These are phyloP conservation scores for Pyronema domesticum DNA, from an alignment of 495 filamentous ascomycete genomes.

Conservation along the genomic window DNA sequence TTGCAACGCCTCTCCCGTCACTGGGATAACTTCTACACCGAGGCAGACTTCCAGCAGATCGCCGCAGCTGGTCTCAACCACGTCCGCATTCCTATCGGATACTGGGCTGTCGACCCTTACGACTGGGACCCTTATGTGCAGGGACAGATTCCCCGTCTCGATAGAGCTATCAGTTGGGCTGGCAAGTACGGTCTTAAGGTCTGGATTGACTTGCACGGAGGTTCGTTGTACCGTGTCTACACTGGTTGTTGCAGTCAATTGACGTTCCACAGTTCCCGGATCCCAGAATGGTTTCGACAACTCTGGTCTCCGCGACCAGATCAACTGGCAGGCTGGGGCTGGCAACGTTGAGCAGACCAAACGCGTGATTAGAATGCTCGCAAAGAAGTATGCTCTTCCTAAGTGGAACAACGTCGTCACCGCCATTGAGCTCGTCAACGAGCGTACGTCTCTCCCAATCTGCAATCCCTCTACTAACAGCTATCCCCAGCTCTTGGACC, in stretches of 20 bases:
- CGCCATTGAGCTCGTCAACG: constrained; percentile 56
- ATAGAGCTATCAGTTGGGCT: constrained; percentile 53
- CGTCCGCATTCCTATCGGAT: constrained; percentile 62
- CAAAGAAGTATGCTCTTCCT: constrained; percentile 35
- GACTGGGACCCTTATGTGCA: constrained; percentile 53
- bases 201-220: constrained; percentile 53
- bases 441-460: constrained; percentile 28
- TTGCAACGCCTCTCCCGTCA: constrained; percentile 32
- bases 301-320: constrained; percentile 43
- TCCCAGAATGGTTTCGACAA: constrained; percentile 77
- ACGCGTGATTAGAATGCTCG: constrained; percentile 39
- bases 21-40: constrained; percentile 44
- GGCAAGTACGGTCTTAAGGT: constrained; percentile 43
- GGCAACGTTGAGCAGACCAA: constrained; percentile 40
- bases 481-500: constrained; percentile 31
- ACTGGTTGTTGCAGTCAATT: neutral
- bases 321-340: constrained; percentile 43
- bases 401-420: constrained; percentile 45
- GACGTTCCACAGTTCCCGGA: constrained; percentile 37
- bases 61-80: constrained; percentile 49
- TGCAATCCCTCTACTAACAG: neutral
- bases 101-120: constrained; percentile 49
- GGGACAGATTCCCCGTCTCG: constrained; percentile 49
- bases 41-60: constrained; percentile 50
- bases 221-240: constrained; percentile 25